These are phyloP conservation scores for Sugiyamaella mastotermitis DNA, from an alignment of 805 yeast genomes.

Conservation along the genomic window DNA sequence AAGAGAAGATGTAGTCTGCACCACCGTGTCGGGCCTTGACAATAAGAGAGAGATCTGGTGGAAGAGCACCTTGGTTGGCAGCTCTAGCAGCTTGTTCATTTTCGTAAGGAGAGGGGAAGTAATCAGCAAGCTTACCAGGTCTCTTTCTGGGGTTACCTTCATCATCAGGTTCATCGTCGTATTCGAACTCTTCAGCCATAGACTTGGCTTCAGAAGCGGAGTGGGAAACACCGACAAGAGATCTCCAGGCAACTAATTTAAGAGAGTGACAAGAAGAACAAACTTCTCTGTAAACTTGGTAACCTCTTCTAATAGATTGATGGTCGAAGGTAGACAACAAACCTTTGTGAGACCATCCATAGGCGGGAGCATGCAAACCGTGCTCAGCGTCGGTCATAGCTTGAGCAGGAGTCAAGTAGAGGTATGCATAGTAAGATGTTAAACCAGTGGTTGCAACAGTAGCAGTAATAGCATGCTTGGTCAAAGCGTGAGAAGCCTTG, in stretches of 20 bases:
- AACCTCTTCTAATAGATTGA: slow-evolving; percentile 96
- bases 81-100: slow-evolving; percentile 99
- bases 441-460: slow-evolving; percentile 70
- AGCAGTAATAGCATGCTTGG: slow-evolving; percentile 36
- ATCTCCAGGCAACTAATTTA: slow-evolving; percentile 97
- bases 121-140: slow-evolving; percentile 95
- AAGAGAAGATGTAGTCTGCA: slow-evolving; percentile 86
- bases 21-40: slow-evolving; percentile 99
- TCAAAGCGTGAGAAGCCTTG: slow-evolving; percentile 30
- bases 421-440: slow-evolving; percentile 75
- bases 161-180: slow-evolving; percentile 93
- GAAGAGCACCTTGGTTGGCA: slow-evolving; percentile 98
- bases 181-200: slow-evolving; percentile 94
- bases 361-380: slow-evolving; percentile 93
- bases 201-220: slow-evolving; percentile 83
- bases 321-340: slow-evolving; percentile 84
- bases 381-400: slow-evolving; percentile 99
- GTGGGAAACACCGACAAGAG: slow-evolving; percentile 94
- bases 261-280: slow-evolving; percentile 99
- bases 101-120: slow-evolving; percentile 90
- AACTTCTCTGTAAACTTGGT: slow-evolving; percentile 97
- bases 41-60: slow-evolving; percentile 95
- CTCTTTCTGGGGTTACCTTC: slow-evolving; percentile 98
- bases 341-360: slow-evolving; percentile 91
- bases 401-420: slow-evolving; percentile 78